Evolutionary conservation across 2,329 filamentous ascomycete species (phyloP).

Genomic region (Nothophoma quercina): DNA sequence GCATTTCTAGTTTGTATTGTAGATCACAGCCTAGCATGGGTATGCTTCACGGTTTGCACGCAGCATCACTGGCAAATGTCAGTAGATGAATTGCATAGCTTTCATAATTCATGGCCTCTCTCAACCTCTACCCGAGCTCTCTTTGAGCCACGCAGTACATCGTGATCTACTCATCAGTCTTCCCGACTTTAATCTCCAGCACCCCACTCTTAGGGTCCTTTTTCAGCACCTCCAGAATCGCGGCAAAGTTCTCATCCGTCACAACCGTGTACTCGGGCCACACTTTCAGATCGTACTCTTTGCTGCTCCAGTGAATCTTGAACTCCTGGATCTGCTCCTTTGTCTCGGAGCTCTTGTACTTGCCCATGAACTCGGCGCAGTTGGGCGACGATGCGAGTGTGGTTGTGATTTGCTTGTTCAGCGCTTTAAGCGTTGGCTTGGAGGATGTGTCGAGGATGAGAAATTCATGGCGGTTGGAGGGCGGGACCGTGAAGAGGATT

Average conservation of each 20-base stretch:
- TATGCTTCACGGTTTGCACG: background rate
- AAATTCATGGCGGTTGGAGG: slow-evolving; percentile 44
- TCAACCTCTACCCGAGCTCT: no score
- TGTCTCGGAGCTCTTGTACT: slow-evolving; percentile 37
- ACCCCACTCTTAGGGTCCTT: slow-evolving; percentile 37
- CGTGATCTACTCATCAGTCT: slow-evolving; percentile 31
- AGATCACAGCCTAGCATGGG: slow-evolving; percentile 2
- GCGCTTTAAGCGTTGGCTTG: slow-evolving; percentile 36
- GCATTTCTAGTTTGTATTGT: slow-evolving; percentile 13
- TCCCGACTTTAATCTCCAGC: slow-evolving; percentile 43
- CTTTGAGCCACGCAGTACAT: background rate
- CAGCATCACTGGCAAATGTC: background rate
- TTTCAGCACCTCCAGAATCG: slow-evolving; percentile 40
- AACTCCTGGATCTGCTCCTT: slow-evolving; percentile 41
- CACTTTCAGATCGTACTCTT: slow-evolving; percentile 37
- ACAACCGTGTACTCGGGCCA: slow-evolving; percentile 47
- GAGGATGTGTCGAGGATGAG: slow-evolving; percentile 34
- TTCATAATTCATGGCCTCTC: slow-evolving; percentile 12
- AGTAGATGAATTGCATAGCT: slow-evolving; percentile 9
- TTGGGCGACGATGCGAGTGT: slow-evolving; percentile 37
- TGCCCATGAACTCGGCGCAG: slow-evolving; percentile 34
- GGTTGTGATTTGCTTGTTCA: slow-evolving; percentile 42
- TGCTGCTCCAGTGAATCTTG: slow-evolving; percentile 41
- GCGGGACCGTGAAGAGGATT: slow-evolving; percentile 46
- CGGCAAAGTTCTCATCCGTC: slow-evolving; percentile 41